A percentile compares a stretch with the other conserved stretches of the same genome.
These are phyloP conservation scores for Cairneyella variabilis DNA, from an alignment of 495 filamentous ascomycete species.

Conservation along the genomic window DNA sequence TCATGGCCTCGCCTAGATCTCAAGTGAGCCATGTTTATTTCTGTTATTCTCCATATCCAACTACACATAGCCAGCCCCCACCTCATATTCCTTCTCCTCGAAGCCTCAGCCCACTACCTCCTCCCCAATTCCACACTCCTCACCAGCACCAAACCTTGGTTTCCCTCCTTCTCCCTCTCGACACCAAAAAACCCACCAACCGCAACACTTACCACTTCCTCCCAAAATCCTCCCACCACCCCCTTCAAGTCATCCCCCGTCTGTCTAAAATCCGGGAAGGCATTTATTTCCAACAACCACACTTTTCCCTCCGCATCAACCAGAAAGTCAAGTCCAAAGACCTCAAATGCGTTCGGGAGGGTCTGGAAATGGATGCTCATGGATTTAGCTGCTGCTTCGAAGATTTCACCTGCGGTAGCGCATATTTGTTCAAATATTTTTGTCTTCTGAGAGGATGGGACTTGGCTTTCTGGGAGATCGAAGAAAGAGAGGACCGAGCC, in stretches of 20 bases:
- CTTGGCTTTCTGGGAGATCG: slow-evolving; percentile 45
- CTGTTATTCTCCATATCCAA: no score
- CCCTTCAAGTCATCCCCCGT: slow-evolving; percentile 69
- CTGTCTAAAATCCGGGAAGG: slow-evolving; percentile 92
- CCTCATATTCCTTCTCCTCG: neutral
- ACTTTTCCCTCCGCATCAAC: slow-evolving; percentile 60
- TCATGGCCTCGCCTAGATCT: no score
- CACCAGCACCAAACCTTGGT: slow-evolving; percentile 29
- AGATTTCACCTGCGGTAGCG: slow-evolving; percentile 64
- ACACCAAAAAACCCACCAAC: slow-evolving; percentile 59
- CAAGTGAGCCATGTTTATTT: no score
- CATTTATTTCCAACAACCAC: slow-evolving; percentile 90
- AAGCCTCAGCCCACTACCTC: slow-evolving; percentile 15
- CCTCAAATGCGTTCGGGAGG: slow-evolving; percentile 80
- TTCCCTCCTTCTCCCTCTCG: slow-evolving; percentile 25
- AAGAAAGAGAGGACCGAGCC: slow-evolving; percentile 67
- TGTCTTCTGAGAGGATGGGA: slow-evolving; percentile 38
- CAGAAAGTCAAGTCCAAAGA: slow-evolving; percentile 89
- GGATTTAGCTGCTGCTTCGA: slow-evolving; percentile 75
- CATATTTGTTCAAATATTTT: slow-evolving; percentile 70
- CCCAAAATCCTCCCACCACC: slow-evolving; percentile 72
- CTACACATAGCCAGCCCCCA: no score
- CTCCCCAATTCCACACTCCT: slow-evolving; percentile 60
- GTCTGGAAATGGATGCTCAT: slow-evolving; percentile 93
- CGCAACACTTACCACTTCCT: slow-evolving; percentile 62